These are phyloP conservation scores for Canna indica DNA, from an alignment of 176 grass and related monocot species.

Conservation along the genomic window DNA sequence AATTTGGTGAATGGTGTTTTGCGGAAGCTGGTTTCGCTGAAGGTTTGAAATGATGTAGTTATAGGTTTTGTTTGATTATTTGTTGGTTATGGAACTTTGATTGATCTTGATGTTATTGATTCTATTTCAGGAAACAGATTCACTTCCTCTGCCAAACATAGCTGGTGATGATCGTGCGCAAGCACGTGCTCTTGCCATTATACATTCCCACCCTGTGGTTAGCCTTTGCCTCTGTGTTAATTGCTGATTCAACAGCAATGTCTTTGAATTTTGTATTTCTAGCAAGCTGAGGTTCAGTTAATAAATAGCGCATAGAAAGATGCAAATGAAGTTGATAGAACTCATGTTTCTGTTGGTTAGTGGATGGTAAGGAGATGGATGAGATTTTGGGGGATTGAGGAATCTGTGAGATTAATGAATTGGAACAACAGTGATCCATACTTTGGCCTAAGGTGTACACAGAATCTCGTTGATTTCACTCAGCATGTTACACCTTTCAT, in stretches of 20 bases:
- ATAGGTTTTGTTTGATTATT: conserved; percentile 22
- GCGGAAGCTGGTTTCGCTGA: conserved; percentile 63
- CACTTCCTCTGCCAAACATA: conserved; percentile 71
- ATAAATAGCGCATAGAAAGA: conserved; percentile 3
- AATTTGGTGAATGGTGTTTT: conserved; percentile 92
- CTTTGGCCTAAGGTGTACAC: conserved; percentile 69
- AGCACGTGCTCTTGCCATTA: conserved; percentile 74
- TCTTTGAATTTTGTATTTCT: background rate
- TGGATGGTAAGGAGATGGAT: conserved; percentile 99
- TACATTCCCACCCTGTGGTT: conserved; percentile 97
- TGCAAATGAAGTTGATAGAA: background rate
- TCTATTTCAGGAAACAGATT: conserved; percentile 62
- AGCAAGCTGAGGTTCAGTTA: conserved; percentile 6
- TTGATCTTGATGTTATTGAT: conserved; percentile 15
- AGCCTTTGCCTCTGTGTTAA: conserved; percentile 31
- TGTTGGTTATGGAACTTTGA: conserved; percentile 9
- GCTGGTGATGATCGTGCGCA: conserved; percentile 82
- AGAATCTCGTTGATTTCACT: conserved; percentile 10
- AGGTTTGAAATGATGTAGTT: conserved; percentile 38
- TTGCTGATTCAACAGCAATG: background rate
- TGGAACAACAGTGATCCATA: conserved; percentile 91
- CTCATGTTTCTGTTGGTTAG: conserved; percentile 20
- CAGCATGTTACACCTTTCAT: conserved; percentile 15
- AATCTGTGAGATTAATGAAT: conserved; percentile 82
- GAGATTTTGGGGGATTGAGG: conserved; percentile 55